Conservation (phyloP, 805 yeast genomes). For the Kodamaea kakaduensis region DNA sequence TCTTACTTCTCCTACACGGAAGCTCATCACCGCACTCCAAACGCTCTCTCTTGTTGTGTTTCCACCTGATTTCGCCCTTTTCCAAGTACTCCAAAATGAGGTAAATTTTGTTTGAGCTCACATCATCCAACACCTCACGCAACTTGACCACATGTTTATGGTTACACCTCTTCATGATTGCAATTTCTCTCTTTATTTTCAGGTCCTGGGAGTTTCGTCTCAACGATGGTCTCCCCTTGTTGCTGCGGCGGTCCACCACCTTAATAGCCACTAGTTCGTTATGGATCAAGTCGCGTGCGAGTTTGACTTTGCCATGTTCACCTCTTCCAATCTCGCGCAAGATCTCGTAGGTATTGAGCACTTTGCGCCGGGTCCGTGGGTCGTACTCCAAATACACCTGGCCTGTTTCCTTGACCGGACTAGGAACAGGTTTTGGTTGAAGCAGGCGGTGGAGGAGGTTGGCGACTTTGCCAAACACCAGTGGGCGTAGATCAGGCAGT, state of each 20-base stretch:
- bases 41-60: slow-evolving; percentile 19
- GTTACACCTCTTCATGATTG: slow-evolving; percentile 46
- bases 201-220: slow-evolving; percentile 31
- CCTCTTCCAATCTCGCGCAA: slow-evolving; percentile 86
- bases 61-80: slow-evolving; percentile 89
- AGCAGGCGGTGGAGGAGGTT: slow-evolving; percentile 22
- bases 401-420: slow-evolving; percentile 74
- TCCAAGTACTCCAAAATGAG: slow-evolving; percentile 86
- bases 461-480: slow-evolving; percentile 30
- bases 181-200: slow-evolving; percentile 40
- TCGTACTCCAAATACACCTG: slow-evolving; percentile 81
- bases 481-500: slow-evolving; percentile 18
- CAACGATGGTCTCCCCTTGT: slow-evolving; percentile 30
- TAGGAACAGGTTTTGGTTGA: slow-evolving; percentile 1
- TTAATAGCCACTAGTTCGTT: slow-evolving; percentile 84
- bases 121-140: slow-evolving; percentile 77
- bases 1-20: slow-evolving; percentile 21
- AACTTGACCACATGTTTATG: slow-evolving; percentile 40
- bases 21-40: slow-evolving; percentile 33
- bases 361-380: slow-evolving; percentile 76
- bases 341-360: slow-evolving; percentile 86
- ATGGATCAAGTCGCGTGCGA: slow-evolving; percentile 70
- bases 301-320: slow-evolving; percentile 97
- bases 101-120: slow-evolving; percentile 77
- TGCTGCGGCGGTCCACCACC: slow-evolving; percentile 70